Evolutionary conservation across 148 eudicot species (phyloP), one percentile per base, ranked within the genome.

Genomic region (Cornus kousa): DNA sequence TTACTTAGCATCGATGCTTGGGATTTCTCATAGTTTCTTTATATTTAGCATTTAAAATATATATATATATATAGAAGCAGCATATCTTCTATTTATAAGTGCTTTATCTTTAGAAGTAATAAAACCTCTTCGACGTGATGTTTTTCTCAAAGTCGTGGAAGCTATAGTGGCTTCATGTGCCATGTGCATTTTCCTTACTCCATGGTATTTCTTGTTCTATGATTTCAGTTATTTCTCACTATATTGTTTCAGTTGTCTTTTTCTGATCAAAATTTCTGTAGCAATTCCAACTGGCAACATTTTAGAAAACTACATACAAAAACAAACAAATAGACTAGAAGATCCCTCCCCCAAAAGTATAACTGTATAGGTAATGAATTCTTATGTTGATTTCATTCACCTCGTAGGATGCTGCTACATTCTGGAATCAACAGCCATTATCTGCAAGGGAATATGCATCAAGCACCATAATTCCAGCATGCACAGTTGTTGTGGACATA

Each of bases 341-440:
- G 28, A 28, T 39, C 1, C 43, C 43, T 39, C 43, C 43, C 43
- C 57, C 8, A 50, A 50, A 50, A 12, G 19, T 12, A 48, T 48
- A 11, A 1, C 37, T 35, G 37, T 35, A 35, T 43, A 43, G 48
- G 7, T 6, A 53, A 53, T 16, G 46, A 10, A n/a, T 74, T 60
- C 67, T 40, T 28, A 32, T 65, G 62, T 23, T 71, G 39, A 22
- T 43, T 78, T 37, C 55, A 57, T 71, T 80, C 20, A 62, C 20
- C 24, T 76, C 79, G 82, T 83, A 96, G 99, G 95, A 94, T 83
- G 99, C 99, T 79, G 91, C 97, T 76, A 83, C 90, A 79, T 96
- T 96, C 71, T 96, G 99, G 99, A 90, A 92, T 80, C 98, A 96
- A 85, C 98, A 96, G 79, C 98, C 99, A 72, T 85, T 94, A 84